phyloP scores from a whole-genome alignment of 2,329 filamentous ascomycete species.

The Onygenales sp. region DNA sequence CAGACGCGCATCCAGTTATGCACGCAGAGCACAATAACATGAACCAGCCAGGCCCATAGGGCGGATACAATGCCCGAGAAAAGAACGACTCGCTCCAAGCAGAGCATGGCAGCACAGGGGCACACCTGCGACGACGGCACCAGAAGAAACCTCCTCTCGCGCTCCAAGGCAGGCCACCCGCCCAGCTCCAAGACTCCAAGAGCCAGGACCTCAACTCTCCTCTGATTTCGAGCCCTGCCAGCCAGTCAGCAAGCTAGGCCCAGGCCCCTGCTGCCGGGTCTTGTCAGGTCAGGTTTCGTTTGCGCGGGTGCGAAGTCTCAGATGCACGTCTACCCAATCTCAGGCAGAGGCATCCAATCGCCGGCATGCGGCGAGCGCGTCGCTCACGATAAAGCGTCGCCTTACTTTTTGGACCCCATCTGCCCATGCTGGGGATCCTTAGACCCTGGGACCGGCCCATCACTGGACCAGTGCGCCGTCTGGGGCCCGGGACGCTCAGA shows the following conservation, averaged over 20 bases:
- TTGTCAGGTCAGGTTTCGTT: neutral
- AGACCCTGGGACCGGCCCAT: neutral
- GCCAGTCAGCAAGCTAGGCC: slow-evolving; percentile 1
- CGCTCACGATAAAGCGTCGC: slow-evolving; percentile 23
- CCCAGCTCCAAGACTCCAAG: neutral
- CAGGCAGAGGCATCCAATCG: slow-evolving; percentile 28
- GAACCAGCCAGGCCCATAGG: neutral
- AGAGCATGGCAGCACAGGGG: neutral
- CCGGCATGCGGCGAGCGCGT: slow-evolving; percentile 17
- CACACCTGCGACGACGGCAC: neutral
- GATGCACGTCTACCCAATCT: slow-evolving; percentile 15
- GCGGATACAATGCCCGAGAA: neutral
- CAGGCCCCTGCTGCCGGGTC: neutral
- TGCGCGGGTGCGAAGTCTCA: neutral
- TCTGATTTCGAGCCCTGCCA: neutral
- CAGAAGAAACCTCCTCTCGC: neutral
- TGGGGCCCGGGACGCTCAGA: slow-evolving; percentile 1
- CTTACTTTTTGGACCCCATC: slow-evolving; percentile 17
- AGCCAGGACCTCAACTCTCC: neutral
- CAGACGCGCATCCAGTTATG: no score
- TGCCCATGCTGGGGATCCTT: neutral
- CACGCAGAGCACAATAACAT: neutral
- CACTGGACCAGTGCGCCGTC: neutral
- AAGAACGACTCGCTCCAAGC: neutral
- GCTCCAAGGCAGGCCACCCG: no score